phyloP scores from a whole-genome alignment of 768 basidiomycete genomes.

The Hericium coralloides region DNA sequence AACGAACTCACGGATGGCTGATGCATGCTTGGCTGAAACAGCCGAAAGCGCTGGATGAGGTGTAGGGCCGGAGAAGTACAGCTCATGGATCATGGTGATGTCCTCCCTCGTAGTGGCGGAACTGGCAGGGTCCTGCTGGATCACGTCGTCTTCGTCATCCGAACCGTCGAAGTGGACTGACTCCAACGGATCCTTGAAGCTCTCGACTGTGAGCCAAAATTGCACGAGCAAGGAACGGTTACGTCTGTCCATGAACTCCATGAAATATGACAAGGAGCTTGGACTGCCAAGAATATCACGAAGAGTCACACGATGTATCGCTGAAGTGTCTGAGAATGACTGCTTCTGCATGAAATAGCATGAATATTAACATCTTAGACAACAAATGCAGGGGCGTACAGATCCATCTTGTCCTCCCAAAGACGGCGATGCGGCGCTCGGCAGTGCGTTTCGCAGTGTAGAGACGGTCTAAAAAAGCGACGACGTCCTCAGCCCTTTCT shows the following conservation, averaged over 20 bases:
- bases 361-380: background rate
- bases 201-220: constrained; percentile 96
- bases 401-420: constrained; percentile 64
- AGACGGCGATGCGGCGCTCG: constrained; percentile 73
- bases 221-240: constrained; percentile 81
- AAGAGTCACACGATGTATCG: constrained; percentile 47
- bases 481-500: constrained; percentile 74
- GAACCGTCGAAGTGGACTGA: constrained; percentile 49
- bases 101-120: constrained; percentile 69
- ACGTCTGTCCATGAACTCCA: constrained; percentile 97
- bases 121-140: constrained; percentile 45
- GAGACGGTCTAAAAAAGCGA: constrained; percentile 80
- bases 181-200: constrained; percentile 95
- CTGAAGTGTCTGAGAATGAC: constrained; percentile 26
- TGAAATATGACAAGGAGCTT: constrained; percentile 87
- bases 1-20: constrained; percentile 61
- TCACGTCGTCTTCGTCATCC: constrained; percentile 55
- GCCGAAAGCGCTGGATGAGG: constrained; percentile 50
- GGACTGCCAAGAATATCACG: constrained; percentile 83
- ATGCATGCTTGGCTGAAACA: constrained; percentile 63
- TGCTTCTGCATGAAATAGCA: constrained; percentile 25
- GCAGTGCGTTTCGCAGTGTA: constrained; percentile 84
- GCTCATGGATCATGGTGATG: constrained; percentile 79
- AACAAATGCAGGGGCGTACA: constrained; percentile 23
- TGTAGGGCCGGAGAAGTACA: constrained; percentile 66